phyloP scores from a whole-genome alignment of 192 early-diverging fungal species.

The Podila verticillata region DNA sequence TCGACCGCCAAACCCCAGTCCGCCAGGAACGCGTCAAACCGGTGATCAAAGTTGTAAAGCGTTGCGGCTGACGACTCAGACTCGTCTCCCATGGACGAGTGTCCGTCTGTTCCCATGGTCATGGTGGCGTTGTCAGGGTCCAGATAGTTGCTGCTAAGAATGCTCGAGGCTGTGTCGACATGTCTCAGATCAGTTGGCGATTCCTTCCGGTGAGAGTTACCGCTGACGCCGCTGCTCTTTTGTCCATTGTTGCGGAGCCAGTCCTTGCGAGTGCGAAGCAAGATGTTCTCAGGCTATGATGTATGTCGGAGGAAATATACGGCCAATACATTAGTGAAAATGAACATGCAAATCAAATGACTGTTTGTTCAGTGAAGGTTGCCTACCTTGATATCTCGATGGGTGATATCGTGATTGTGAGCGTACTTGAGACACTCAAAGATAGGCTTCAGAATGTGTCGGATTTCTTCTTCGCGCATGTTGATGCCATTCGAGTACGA shows the following conservation, averaged over 20 bases:
- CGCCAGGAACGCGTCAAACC: conserved; percentile 43
- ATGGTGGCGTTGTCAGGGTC: conserved; percentile 22
- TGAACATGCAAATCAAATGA: not conserved
- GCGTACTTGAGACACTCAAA: conserved; percentile 52
- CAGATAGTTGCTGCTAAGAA: conserved; percentile 14
- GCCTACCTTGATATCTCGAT: conserved; percentile 50
- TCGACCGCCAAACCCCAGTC: conserved; percentile 49
- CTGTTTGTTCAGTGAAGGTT: not conserved
- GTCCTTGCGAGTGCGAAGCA: conserved; percentile 29
- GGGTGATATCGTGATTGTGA: conserved; percentile 39
- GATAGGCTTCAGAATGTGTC: conserved; percentile 42
- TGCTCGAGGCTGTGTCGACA: conserved; percentile 23
- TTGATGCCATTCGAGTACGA: conserved; percentile 50
- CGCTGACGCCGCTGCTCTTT: not conserved
- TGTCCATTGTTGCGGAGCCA: conserved; percentile 20
- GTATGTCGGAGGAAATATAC: not conserved
- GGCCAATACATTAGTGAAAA: not conserved
- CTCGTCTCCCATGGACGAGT: conserved; percentile 27
- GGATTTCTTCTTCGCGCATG: conserved; percentile 51
- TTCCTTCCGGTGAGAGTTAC: not conserved
- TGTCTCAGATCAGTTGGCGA: not conserved
- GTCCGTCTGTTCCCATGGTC: conserved; percentile 9
- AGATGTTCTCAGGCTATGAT: conserved; percentile 44
- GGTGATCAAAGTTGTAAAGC: conserved; percentile 32
- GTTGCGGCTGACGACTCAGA: conserved; percentile 18